Conservation (phyloP, 148 eudicot genomes). For the Amaranthus hypochondriacus region DNA sequence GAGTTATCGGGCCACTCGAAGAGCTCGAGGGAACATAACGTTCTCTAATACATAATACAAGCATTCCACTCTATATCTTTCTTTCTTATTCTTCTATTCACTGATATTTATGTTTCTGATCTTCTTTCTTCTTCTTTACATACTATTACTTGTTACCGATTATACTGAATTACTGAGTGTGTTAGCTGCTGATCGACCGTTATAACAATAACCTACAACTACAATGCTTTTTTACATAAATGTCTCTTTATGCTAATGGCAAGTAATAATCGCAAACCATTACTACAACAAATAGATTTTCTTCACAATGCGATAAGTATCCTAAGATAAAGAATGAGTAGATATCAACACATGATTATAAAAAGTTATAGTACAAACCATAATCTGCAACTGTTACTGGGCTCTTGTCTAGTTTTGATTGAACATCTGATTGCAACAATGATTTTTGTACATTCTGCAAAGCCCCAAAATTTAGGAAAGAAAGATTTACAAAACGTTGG, state of each 20-base stretch:
- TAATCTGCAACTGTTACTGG: constrained; percentile 97
- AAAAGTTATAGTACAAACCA: constrained; percentile 44
- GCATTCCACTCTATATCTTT: too few relatives aligned
- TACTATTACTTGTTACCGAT: too few relatives aligned
- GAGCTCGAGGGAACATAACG: too few relatives aligned
- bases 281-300: neutral
- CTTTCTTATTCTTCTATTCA: too few relatives aligned
- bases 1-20: too few relatives aligned
- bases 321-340: neutral
- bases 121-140: too few relatives aligned
- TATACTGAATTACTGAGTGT: neutral
- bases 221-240: neutral
- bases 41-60: too few relatives aligned
- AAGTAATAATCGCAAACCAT: neutral
- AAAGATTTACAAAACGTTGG: neutral
- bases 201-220: neutral
- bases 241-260: neutral
- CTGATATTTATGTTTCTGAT: too few relatives aligned
- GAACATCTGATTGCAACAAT: constrained; percentile 85
- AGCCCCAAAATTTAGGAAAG: constrained; percentile 1
- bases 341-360: constrained; percentile 3
- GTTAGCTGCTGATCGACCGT: neutral
- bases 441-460: constrained; percentile 90
- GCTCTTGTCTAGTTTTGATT: constrained; percentile 87
- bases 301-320: neutral